Conservation (phyloP, 1,284 basidiomycete species). For the Volvariella volvacea region DNA sequence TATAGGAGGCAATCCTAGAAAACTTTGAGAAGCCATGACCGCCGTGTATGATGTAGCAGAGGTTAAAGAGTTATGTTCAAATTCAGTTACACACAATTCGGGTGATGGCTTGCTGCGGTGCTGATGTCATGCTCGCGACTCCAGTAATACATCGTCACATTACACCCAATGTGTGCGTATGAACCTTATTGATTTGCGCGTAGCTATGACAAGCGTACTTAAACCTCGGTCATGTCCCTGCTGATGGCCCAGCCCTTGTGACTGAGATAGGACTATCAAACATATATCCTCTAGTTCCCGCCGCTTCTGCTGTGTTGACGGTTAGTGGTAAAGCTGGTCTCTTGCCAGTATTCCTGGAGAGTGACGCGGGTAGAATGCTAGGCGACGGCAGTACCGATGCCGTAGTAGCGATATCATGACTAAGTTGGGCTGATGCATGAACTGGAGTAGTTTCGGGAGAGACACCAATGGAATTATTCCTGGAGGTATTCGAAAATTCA, state of each 20-base stretch:
- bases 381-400: background rate
- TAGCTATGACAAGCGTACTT: no score
- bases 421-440: background rate
- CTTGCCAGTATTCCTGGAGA: conserved; percentile 6
- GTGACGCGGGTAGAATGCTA: conserved; percentile 1
- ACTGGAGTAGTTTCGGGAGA: conserved; percentile 8
- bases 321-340: conserved; percentile 18
- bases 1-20: conserved; percentile 49
- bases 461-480: conserved; percentile 19
- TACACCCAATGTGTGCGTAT: no score
- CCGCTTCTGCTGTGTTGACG: conserved; percentile 21
- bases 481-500: conserved; percentile 30
- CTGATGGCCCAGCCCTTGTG: background rate
- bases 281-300: conserved; percentile 18
- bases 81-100: no score
- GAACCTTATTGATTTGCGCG: no score
- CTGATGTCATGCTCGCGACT: no score
- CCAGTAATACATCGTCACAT: no score
- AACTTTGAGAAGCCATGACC: conserved; percentile 20
- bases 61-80: no score
- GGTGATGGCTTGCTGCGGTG: no score
- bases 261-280: conserved; percentile 27
- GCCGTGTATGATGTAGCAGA: conserved; percentile 4
- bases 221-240: no score
- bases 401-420: no score